Conservation (phyloP, 1,284 basidiomycete species). For the Schizophyllum amplum region DNA sequence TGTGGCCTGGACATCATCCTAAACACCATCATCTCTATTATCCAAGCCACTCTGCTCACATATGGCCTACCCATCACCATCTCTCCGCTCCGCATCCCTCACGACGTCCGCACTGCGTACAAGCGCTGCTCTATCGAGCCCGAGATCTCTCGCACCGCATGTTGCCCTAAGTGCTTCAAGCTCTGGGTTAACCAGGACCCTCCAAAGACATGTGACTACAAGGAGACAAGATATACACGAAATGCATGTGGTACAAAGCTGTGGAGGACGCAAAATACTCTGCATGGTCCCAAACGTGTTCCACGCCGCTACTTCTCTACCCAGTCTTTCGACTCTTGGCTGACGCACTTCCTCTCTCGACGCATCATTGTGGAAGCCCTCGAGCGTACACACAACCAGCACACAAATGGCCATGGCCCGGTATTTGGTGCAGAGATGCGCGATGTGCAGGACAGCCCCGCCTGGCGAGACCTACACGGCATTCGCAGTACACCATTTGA, state of each 20-base stretch:
- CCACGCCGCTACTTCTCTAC: conserved; percentile 19
- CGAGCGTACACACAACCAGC: background rate
- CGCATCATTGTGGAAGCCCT: conserved; percentile 21
- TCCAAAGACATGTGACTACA: conserved; percentile 9
- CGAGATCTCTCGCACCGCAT: conserved; percentile 14
- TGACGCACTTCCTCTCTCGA: conserved; percentile 21
- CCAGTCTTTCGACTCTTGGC: conserved; percentile 24
- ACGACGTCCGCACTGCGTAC: too few species aligned
- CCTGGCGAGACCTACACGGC: conserved; percentile 12
- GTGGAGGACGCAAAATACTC: conserved; percentile 11
- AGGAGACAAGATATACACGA: conserved; percentile 9
- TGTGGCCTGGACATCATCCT: too few species aligned
- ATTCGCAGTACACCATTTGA: conserved; percentile 6
- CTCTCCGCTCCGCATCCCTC: too few species aligned
- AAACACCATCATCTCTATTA: too few species aligned
- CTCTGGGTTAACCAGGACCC: conserved; percentile 8
- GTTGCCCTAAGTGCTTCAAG: conserved; percentile 21
- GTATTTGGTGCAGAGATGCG: conserved; percentile 11
- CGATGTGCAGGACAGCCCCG: conserved; percentile 14
- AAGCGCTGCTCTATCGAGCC: too few species aligned
- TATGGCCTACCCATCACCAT: too few species aligned
- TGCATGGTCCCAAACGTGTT: conserved; percentile 13
- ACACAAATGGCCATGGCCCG: background rate
- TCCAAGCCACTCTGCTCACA: too few species aligned
- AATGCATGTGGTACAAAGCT: conserved; percentile 16